Evolutionary conservation across 2,329 filamentous ascomycete species (phyloP).

Genomic region (Aspergillus sp.): DNA sequence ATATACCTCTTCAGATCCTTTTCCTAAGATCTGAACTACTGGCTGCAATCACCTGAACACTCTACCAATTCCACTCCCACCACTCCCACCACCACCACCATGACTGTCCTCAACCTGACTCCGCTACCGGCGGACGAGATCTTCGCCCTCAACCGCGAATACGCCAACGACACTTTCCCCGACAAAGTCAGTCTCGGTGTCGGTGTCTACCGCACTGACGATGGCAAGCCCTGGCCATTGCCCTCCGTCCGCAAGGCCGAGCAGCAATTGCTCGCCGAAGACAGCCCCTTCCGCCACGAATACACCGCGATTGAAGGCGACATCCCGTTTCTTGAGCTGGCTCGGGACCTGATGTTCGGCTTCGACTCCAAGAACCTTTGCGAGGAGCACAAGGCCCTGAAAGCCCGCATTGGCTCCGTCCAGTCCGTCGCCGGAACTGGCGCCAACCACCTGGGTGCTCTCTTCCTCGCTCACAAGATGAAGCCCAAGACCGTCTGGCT

Average conservation of each 20-base stretch:
- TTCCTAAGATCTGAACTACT: not conserved
- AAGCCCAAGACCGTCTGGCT: slow-evolving; percentile 74
- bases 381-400: slow-evolving; percentile 29
- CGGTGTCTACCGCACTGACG: slow-evolving; percentile 87
- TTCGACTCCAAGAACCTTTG: slow-evolving; percentile 57
- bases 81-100: slow-evolving; percentile 18
- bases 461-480: slow-evolving; percentile 91
- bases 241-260: slow-evolving; percentile 87
- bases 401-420: slow-evolving; percentile 64
- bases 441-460: slow-evolving; percentile 85
- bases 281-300: slow-evolving; percentile 91
- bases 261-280: slow-evolving; percentile 71
- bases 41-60: not conserved
- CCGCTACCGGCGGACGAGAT: slow-evolving; percentile 88
- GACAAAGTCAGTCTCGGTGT: slow-evolving; percentile 89
- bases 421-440: slow-evolving; percentile 97
- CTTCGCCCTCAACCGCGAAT: slow-evolving; percentile 85
- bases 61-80: not conserved
- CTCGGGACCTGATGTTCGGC: slow-evolving; percentile 78
- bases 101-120: slow-evolving; percentile 58
- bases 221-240: slow-evolving; percentile 94
- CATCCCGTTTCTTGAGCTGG: slow-evolving; percentile 77
- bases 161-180: slow-evolving; percentile 67
- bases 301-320: slow-evolving; percentile 94
- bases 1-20: not conserved